A percentile compares a stretch with the other conserved stretches of the same genome.
Evolutionary conservation across 108 stramenopile genomes (phyloP).

Genomic region (Skeletonema potamos): DNA sequence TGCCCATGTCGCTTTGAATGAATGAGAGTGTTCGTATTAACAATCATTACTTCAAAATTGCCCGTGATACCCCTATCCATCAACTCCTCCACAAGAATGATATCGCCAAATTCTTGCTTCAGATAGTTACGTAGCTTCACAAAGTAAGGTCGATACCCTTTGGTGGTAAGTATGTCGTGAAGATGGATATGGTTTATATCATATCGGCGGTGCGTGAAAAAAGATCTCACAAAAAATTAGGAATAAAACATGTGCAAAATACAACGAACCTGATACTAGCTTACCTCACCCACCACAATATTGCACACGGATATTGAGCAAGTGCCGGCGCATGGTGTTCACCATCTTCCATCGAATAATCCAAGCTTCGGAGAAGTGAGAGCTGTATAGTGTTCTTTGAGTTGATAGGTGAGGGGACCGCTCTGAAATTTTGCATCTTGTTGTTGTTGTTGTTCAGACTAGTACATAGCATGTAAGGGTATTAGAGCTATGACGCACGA

Average conservation of each 20-base stretch:
- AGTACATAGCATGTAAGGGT: too few relatives aligned
- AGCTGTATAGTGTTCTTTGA: too few relatives aligned
- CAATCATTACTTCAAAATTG: constrained; percentile 54
- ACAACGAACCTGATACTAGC: not conserved
- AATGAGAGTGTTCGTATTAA: constrained; percentile 41
- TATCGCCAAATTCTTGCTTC: constrained; percentile 32
- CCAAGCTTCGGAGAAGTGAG: too few relatives aligned
- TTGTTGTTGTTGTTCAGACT: too few relatives aligned
- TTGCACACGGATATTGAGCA: constrained; percentile 27
- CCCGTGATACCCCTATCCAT: constrained; percentile 54
- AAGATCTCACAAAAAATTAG: not conserved
- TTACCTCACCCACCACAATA: constrained; percentile 47
- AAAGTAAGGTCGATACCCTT: constrained; percentile 28
- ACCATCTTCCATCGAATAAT: too few relatives aligned
- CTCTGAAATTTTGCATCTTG: too few relatives aligned
- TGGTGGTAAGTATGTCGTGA: not conserved
- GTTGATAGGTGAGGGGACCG: too few relatives aligned
- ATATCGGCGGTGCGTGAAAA: too few relatives aligned
- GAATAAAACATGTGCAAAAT: not conserved
- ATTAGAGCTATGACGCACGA: too few relatives aligned
- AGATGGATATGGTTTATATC: too few relatives aligned
- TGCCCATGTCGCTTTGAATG: constrained; percentile 51
- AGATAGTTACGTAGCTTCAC: constrained; percentile 25
- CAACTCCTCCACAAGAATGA: constrained; percentile 31
- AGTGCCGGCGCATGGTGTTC: not conserved